Evolutionary conservation across 345 rosid genomes (phyloP), one percentile per base, ranked within the genome.

Genomic region (Euphorbia lathyris): DNA sequence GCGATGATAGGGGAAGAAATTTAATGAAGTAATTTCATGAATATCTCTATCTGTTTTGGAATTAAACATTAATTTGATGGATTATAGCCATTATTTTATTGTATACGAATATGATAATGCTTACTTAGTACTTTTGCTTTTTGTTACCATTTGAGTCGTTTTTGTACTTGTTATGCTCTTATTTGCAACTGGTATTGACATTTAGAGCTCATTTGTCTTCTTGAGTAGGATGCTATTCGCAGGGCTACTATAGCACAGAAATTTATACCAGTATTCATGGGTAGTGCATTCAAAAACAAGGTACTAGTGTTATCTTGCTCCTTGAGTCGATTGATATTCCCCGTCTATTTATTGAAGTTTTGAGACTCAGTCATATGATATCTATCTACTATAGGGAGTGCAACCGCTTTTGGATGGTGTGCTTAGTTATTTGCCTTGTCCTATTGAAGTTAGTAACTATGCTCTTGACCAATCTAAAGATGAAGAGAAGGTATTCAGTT

Each of bases 201-300:
- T 67, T 70, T 60, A n/a, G 42, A 12, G 16, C 68, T 66, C 50
- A 12, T 26, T 63, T 45, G 38, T 71, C 73, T 68, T 60, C 53
- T 58, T 56, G 60, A 69, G 78, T 79, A 96, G 99, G 96, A 82
- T 76, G 99, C 97, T 62, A 79, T 96, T 76, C 98, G 96, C 65
- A 83, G 99, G 81, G 97, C 96, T 74, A 96, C 99, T n/a, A 43
- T 89, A 48, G 95, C 93, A n/a, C 85, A 78, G 63, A 96, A 89
- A 79, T 96, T 96, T 77, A 84, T 96, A 40, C 98, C 98, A 55
- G 96, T 96, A 63, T 96, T 92, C 79, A 96, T 96, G 98, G 99
- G 99, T 3, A 92, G 98, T 80, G 99, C 98, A 42, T 92, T 96
- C 83, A 96, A 92, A 80, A 96, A 96, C 81, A 96, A 92, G 99